Evolutionary conservation across 2,329 filamentous ascomycete species (phyloP).

Genomic region (Phaeosphaeriaceae sp.): DNA sequence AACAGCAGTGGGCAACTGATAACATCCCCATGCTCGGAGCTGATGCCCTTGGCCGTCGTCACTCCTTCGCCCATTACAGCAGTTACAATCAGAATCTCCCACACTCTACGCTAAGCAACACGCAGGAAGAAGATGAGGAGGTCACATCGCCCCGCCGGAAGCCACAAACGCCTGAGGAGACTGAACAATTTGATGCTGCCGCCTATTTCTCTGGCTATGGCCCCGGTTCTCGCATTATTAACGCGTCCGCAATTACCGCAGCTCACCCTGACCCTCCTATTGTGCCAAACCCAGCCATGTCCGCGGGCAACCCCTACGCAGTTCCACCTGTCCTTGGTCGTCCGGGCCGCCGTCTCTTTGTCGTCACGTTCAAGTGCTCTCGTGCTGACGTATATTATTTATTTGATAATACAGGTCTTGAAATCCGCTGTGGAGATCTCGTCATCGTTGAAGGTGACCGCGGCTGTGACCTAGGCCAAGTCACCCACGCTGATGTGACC

Average conservation of each 20-base stretch:
- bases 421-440: slow-evolving; percentile 87
- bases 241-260: slow-evolving; percentile 44
- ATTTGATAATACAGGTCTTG: slow-evolving; percentile 90
- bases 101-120: slow-evolving; percentile 35
- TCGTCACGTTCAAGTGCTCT: slow-evolving; percentile 96
- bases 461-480: slow-evolving; percentile 92
- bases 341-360: slow-evolving; percentile 64
- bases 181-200: slow-evolving; percentile 59
- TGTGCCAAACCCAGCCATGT: slow-evolving; percentile 26
- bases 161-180: slow-evolving; percentile 58
- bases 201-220: slow-evolving; percentile 48
- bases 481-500: slow-evolving; percentile 85
- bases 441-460: slow-evolving; percentile 98
- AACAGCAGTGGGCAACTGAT: slow-evolving; percentile 37
- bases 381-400: slow-evolving; percentile 97
- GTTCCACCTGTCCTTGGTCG: slow-evolving; percentile 40
- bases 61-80: slow-evolving; percentile 69
- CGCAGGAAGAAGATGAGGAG: slow-evolving; percentile 41
- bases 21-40: slow-evolving; percentile 29
- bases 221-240: slow-evolving; percentile 44
- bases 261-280: slow-evolving; percentile 45
- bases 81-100: slow-evolving; percentile 34
- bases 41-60: slow-evolving; percentile 70
- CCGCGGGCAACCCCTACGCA: slow-evolving; percentile 41
- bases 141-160: slow-evolving; percentile 30